Base-by-base conservation (phyloP, 2,329 filamentous ascomycete genomes). In the Arthrocladium fulminans region DNA sequence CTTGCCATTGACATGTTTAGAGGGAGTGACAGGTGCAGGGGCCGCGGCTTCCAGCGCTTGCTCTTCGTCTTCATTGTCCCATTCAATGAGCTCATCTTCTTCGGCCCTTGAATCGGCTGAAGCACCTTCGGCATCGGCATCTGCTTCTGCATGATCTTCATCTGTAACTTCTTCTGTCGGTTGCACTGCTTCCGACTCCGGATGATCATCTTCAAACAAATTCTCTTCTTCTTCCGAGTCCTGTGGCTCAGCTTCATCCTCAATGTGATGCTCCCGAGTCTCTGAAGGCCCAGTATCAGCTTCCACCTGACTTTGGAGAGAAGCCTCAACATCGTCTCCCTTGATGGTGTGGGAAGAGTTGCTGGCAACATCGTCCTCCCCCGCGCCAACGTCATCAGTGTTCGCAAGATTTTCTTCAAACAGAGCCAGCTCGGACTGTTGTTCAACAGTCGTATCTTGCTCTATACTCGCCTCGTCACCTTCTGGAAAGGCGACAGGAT, bases 191-290 rank as follows among this genome's bases (percentile, higher is more conserved):
- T 51, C 27, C 29, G 34, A 15, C 15, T 41, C 20, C 6, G 17
- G 23, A 19, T 50, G 19, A 7, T 25, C 46, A 29, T 40, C 38
- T 40, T 30, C 23, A 35, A 53, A 47, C n/a, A 57, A 41, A 27
- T 57, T 52, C 45, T 57, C 51, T 22, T 52, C 55, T 30, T 32
- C 47, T 25, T 48, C 54, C 19, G 23, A 37, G 29, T 34, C 44
- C 13, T 10, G 7, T 22, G 10, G 13, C 12, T 32, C n/a, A 8
- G 10, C 42, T 19, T 25, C 4, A 42, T 32, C 27, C 22, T 13
- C 20, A 9, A 32, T 8, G 15, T 41, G 17, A 19, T 45, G 9
- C 13, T 45, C 5, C 7, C 34, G 23, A 7, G 15, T n/a, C 25
- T 24, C 30, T 13, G 19, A 3, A 4, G 44, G 17, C 17, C 13